phyloP scores from a whole-genome alignment of 1,139 yeast genomes.

The Scheffersomyces segobiensis region DNA sequence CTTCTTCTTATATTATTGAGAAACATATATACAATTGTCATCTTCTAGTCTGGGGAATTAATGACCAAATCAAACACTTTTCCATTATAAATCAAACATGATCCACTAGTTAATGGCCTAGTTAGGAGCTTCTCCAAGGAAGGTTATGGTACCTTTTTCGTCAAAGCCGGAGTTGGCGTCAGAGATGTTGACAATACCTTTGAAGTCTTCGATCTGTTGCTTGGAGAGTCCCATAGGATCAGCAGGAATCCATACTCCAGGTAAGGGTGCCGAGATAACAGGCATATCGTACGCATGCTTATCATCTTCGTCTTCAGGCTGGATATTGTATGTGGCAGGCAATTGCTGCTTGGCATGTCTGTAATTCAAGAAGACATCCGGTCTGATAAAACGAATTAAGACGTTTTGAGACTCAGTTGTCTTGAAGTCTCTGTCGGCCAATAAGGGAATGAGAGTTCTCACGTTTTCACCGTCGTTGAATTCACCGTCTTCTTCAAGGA shows the following conservation, averaged over 20 bases:
- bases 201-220: conserved; percentile 52
- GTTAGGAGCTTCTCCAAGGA: conserved; percentile 61
- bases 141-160: conserved; percentile 56
- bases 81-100: background rate
- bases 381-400: conserved; percentile 55
- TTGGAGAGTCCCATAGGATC: conserved; percentile 83
- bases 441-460: conserved; percentile 35
- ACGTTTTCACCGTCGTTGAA: conserved; percentile 9
- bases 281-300: conserved; percentile 67
- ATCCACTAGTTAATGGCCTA: background rate
- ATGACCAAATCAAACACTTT: background rate
- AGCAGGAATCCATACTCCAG: conserved; percentile 82
- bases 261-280: conserved; percentile 62
- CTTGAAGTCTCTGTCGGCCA: conserved; percentile 56
- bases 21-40: background rate
- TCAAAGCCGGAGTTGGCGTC: conserved; percentile 68
- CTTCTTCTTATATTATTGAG: background rate
- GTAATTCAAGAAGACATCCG: conserved; percentile 63
- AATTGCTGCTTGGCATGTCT: conserved; percentile 53
- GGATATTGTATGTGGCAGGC: conserved; percentile 48
- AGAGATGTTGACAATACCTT: conserved; percentile 50
- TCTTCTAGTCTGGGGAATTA: background rate
- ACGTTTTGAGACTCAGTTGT: conserved; percentile 26
- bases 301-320: conserved; percentile 30
- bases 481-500: conserved; percentile 15